phyloP scores from a whole-genome alignment of 163 green algal species.

The Scenedesmus sp. region DNA sequence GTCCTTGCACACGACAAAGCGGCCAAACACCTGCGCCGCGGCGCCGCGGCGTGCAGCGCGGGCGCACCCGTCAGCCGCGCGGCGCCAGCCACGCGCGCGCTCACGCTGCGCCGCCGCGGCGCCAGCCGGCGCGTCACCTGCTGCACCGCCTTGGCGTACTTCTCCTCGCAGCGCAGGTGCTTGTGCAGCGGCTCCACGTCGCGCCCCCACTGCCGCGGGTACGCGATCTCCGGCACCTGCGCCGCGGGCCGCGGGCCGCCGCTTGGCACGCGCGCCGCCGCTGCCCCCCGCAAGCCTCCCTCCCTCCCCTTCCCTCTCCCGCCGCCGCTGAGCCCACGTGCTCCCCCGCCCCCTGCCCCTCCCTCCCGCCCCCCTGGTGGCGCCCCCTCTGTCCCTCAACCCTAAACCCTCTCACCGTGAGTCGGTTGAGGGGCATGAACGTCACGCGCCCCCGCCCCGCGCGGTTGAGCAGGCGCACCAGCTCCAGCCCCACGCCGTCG shows the following conservation, averaged over 20 bases:
- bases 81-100: slow-evolving; percentile 1
- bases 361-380: too few species aligned
- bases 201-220: slow-evolving; percentile 68
- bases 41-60: not conserved
- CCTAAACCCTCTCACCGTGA: too few species aligned
- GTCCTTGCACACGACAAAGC: slow-evolving; percentile 56
- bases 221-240: slow-evolving; percentile 43
- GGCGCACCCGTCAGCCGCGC: not conserved
- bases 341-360: too few species aligned
- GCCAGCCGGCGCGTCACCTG: slow-evolving; percentile 51
- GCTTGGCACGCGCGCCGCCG: not conserved
- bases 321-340: too few species aligned
- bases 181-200: slow-evolving; percentile 84
- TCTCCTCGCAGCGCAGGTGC: slow-evolving; percentile 72
- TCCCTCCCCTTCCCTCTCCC: too few species aligned
- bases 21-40: slow-evolving; percentile 50
- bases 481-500: slow-evolving; percentile 76
- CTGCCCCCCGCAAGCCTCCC: too few species aligned
- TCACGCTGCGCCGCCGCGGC: not conserved
- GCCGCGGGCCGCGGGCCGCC: not conserved
- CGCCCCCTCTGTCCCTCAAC: too few species aligned
- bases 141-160: slow-evolving; percentile 51
- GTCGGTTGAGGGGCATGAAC: slow-evolving; percentile 93
- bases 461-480: slow-evolving; percentile 78
- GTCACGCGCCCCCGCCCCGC: slow-evolving; percentile 84